Evolutionary conservation across 73 alveolate genomes (phyloP).

Genomic region (Paramecium pentaurelia): DNA sequence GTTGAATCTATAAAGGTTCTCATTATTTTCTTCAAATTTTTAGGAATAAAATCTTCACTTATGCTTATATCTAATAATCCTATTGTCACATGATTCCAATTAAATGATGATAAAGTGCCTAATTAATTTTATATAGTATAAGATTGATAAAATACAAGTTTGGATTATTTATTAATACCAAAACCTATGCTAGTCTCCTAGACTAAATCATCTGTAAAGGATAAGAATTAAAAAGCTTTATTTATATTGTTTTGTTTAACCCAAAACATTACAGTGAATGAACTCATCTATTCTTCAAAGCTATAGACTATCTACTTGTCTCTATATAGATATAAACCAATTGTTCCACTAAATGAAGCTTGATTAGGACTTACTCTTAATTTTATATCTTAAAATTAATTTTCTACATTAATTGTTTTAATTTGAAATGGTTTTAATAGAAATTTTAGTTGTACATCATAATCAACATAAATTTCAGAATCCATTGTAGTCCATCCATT

Average conservation of each 20-base stretch:
- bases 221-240: background rate
- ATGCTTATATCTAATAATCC: background rate
- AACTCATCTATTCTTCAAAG: background rate
- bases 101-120: background rate
- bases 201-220: background rate
- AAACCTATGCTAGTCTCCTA: background rate
- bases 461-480: background rate
- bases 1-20: background rate
- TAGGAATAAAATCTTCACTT: background rate
- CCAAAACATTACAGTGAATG: background rate
- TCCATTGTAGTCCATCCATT: constrained; percentile 1
- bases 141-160: background rate
- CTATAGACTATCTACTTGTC: background rate
- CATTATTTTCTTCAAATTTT: background rate
- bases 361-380: background rate
- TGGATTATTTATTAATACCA: background rate
- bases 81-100: background rate
- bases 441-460: background rate
- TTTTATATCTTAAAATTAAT: background rate
- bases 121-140: background rate
- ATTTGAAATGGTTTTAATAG: background rate
- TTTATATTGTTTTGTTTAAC: background rate
- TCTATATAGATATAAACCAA: background rate
- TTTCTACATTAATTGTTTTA: background rate
- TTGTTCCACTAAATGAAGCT: background rate